phyloP scores from a whole-genome alignment of 2,329 filamentous ascomycete species.

The Diaporthe capsici region DNA sequence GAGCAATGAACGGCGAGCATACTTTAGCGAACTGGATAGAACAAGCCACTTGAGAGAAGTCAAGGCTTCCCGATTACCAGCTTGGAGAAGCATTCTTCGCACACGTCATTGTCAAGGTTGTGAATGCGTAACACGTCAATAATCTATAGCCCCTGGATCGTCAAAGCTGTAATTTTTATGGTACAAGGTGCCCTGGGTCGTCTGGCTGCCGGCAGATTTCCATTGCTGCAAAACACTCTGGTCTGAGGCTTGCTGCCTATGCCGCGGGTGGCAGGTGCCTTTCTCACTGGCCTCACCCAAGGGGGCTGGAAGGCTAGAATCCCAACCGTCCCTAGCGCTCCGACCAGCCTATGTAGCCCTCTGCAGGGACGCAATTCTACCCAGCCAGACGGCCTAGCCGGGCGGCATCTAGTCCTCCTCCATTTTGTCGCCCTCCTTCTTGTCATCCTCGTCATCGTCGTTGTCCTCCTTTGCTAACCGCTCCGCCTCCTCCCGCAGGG shows the following conservation, averaged over 20 bases:
- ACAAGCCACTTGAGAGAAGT: not conserved
- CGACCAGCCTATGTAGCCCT: not conserved
- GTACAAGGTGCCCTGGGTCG: slow-evolving; percentile 14
- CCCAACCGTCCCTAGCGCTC: not conserved
- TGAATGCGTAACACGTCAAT: slow-evolving; percentile 38
- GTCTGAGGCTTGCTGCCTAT: not conserved
- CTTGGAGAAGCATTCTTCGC: no score
- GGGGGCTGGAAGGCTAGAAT: not conserved
- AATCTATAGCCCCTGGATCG: slow-evolving; percentile 43
- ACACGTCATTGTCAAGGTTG: not conserved
- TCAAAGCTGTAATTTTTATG: slow-evolving; percentile 19
- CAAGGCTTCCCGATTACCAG: not conserved
- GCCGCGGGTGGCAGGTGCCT: not conserved
- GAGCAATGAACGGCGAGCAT: not conserved
- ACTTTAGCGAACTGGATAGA: not conserved
- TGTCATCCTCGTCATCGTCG: slow-evolving; percentile 84
- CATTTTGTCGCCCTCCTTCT: slow-evolving; percentile 84
- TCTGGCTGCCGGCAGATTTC: not conserved
- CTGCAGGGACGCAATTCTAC: not conserved
- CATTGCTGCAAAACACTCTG: not conserved
- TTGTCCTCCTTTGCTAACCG: slow-evolving; percentile 89
- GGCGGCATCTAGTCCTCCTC: slow-evolving; percentile 68
- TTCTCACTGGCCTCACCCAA: not conserved
- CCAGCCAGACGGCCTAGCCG: slow-evolving; percentile 19
- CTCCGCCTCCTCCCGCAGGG: slow-evolving; percentile 92